Base-by-base conservation (phyloP, 768 basidiomycete genomes). In the Podaxis carcinomalis region DNA sequence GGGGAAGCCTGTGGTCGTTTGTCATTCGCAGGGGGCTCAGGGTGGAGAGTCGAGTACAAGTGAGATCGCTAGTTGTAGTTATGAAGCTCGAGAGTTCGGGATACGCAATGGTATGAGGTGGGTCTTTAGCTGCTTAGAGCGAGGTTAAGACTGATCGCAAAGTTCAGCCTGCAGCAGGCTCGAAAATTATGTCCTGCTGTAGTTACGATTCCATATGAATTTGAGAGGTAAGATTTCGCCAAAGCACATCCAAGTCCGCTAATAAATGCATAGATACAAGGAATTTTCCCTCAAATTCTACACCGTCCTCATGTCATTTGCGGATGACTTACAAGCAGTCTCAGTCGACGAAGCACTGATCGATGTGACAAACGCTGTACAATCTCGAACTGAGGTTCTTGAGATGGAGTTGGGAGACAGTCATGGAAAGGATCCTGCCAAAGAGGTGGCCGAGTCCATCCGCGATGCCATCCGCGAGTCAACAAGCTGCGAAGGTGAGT, bases 281-380 rank as follows among this genome's bases (percentile, higher is more conserved):
- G 77, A 89, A 57, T 78, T 88, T 57, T 95, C 96, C 0, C 73
- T 95, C 54, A 81, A 88, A 39, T 98, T 98, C 71, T 98, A 99
- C 73, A 93, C 91, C 4, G 90, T 97, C 57, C 80, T 98, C 35
- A 92, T 98, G 87, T 77, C 82, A 0, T 86, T 90, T 68, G 92
- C 93, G 23, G 93, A 97, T 67, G 93, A 95, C 65, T 78, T 98
- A 2, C 89, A 98, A 74, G 95, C 95, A 1, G 95, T 98, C 14
- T 96, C 94, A 1, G 92, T 98, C 4, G 97, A 99, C 63, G 97
- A 99, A 70, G 96, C 94, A 0, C 80, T 98, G 23, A 86, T 98
- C 62, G 95, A 98, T 60, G 92, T 95, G 14, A 88, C 92, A 0
- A 80, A 75, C 3, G 77, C 80, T 0, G 81, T 91, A 42, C 72